Base-by-base conservation (phyloP, 1,284 basidiomycete species). In the Taiwanofungus camphoratus region DNA sequence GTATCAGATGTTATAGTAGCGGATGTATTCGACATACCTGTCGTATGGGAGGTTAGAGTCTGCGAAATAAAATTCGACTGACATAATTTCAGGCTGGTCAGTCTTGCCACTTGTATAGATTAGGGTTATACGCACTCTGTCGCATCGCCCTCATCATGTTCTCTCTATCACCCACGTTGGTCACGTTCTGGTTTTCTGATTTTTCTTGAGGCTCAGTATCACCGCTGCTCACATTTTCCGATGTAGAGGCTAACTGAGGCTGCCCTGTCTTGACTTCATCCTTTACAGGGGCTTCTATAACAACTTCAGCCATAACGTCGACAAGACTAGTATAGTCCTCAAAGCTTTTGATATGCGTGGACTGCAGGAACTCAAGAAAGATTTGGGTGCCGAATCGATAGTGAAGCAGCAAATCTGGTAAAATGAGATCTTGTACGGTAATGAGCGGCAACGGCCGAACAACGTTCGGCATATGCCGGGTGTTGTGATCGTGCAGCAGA, bases 41-140 rank as follows among this genome's bases (percentile, higher is more conserved):
- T 98, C 96, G 57, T 84, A 94, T 11, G 96, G 95, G 38, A 99
- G 77, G 69, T 99, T 99, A 23, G 92, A 81, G 67, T 96, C 92
- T 40, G 88, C 88, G 67, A 99, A 94, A 74, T 99, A 99, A 67
- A 98, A 99, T 65, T 95, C 91, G 59, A 97, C 94, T 96, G 45
- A 44, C 39, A 21, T 21, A 33, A 18, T 27, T 18, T 20, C 31
- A 37, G n/a, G 18, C 44, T 15, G 13, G 34, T 13, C 24, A 23
- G 8, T 24, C 5, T 27, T 16, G 41, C 18, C 21, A 26, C 6
- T 21, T 8, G 16, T 15, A 15, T 8, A 5, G n/a, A 32, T n/a
- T n/a, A 31, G 20, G 2, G 8, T 18, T 11, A 3, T 13, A 59
- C 70, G 46, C 52, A 76, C 76, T 64, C 55, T 79, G 76, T 51